phyloP scores from a whole-genome alignment of 2,329 filamentous ascomycete species.

The Curvularia sp. region DNA sequence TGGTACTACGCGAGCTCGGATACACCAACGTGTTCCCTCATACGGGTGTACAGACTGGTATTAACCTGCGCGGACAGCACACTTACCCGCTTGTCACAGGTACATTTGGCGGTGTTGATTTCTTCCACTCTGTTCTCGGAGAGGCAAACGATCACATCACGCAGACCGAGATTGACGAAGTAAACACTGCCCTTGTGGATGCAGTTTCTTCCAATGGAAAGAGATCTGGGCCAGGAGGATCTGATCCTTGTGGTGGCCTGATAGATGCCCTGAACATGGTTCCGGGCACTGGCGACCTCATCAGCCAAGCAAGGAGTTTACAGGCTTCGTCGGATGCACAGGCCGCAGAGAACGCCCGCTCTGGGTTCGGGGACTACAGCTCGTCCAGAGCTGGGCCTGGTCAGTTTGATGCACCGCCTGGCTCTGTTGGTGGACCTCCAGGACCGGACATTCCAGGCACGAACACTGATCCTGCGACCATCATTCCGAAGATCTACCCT shows the following conservation, averaged over 20 bases:
- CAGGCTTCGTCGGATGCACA: conserved; percentile 58
- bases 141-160: conserved; percentile 59
- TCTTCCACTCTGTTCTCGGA: conserved; percentile 59
- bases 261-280: conserved; percentile 77
- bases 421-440: conserved; percentile 54
- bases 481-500: conserved; percentile 78
- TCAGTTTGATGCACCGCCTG: conserved; percentile 53
- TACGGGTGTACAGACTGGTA: conserved; percentile 55
- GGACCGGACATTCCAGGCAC: conserved; percentile 72
- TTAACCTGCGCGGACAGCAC: conserved; percentile 56
- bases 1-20: conserved; percentile 60
- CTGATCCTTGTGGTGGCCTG: conserved; percentile 54
- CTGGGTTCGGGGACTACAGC: conserved; percentile 47
- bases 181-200: conserved; percentile 54
- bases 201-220: conserved; percentile 43
- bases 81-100: conserved; percentile 62
- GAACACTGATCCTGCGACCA: conserved; percentile 70
- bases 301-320: conserved; percentile 55
- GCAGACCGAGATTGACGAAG: conserved; percentile 57
- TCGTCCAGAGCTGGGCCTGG: conserved; percentile 46
- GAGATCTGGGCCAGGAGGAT: conserved; percentile 39
- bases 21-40: conserved; percentile 61
- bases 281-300: conserved; percentile 62
- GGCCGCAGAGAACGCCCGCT: conserved; percentile 55
- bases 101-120: conserved; percentile 62